Percentiles rank a stretch among this genome's conserved stretches.
Conservation (phyloP, 257 asterid species). For the Forsythia viridissima region DNA sequence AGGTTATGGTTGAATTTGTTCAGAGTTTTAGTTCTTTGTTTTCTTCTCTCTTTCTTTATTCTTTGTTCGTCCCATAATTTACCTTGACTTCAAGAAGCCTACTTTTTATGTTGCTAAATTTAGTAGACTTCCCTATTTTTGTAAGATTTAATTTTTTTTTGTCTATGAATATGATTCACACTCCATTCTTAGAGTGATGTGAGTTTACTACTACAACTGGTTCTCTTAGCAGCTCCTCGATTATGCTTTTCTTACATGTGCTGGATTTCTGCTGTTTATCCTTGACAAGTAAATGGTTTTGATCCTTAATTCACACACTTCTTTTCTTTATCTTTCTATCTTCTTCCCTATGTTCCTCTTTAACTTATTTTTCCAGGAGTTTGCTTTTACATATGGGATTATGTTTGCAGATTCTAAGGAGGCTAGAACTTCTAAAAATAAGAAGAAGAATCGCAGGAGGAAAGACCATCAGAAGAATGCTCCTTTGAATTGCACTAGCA, state of each 20-base stretch:
- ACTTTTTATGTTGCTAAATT: neutral
- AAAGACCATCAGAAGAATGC: constrained; percentile 72
- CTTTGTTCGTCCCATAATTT: neutral
- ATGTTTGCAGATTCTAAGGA: constrained; percentile 66
- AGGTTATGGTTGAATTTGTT: neutral
- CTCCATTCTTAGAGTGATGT: neutral
- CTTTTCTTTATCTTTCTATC: neutral
- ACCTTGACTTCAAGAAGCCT: neutral
- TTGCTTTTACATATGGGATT: constrained; percentile 16
- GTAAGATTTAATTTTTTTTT: neutral
- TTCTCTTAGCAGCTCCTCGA: neutral
- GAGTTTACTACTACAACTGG: neutral
- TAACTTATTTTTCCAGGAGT: constrained; percentile 5
- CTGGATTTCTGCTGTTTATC: neutral
- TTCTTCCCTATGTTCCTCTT: neutral
- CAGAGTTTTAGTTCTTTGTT: neutral
- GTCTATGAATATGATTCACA: neutral
- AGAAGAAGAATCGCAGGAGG: constrained; percentile 83
- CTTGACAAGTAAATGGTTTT: neutral
- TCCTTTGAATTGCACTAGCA: constrained; percentile 42
- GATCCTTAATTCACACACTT: constrained; percentile 8
- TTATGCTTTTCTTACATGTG: neutral
- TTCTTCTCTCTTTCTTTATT: neutral
- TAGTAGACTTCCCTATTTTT: neutral
- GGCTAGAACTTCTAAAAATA: constrained; percentile 58